Conservation (phyloP, 2,329 filamentous ascomycete genomes). For the Aspergillus chevalieri region DNA sequence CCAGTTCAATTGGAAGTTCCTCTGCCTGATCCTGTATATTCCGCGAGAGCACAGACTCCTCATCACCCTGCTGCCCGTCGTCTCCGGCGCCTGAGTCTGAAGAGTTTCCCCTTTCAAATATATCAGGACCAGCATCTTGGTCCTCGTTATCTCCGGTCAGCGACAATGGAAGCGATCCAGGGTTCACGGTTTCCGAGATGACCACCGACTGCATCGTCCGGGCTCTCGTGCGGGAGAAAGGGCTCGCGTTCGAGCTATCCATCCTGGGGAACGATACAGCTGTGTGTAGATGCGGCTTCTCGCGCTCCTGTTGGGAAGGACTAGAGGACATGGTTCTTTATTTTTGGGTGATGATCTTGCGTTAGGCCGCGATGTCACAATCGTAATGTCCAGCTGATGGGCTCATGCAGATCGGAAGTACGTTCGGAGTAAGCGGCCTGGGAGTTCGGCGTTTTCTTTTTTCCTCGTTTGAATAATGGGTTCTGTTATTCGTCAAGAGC, state of each 20-base stretch:
- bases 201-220: constrained; percentile 20
- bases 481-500: not conserved
- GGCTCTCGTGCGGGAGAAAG: constrained; percentile 18
- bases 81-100: constrained; percentile 25
- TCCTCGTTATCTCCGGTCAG: constrained; percentile 17
- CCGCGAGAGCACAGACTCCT: constrained; percentile 29
- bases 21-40: constrained; percentile 64
- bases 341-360: constrained; percentile 11
- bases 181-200: constrained; percentile 18
- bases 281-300: constrained; percentile 20
- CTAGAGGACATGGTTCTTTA: constrained; percentile 21
- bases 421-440: not conserved
- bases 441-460: not conserved
- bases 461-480: not conserved
- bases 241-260: constrained; percentile 19
- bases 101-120: constrained; percentile 41
- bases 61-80: constrained; percentile 24
- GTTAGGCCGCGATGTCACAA: not conserved
- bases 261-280: constrained; percentile 29
- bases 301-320: constrained; percentile 17
- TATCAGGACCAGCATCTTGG: constrained; percentile 26
- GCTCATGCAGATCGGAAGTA: constrained; percentile 17
- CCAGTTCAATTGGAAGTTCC: constrained; percentile 87
- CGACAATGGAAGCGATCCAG: constrained; percentile 18
- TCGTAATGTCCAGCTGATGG: constrained; percentile 22